phyloP scores from a whole-genome alignment of 208 protist genomes.

The Wallacemonas sp. region DNA sequence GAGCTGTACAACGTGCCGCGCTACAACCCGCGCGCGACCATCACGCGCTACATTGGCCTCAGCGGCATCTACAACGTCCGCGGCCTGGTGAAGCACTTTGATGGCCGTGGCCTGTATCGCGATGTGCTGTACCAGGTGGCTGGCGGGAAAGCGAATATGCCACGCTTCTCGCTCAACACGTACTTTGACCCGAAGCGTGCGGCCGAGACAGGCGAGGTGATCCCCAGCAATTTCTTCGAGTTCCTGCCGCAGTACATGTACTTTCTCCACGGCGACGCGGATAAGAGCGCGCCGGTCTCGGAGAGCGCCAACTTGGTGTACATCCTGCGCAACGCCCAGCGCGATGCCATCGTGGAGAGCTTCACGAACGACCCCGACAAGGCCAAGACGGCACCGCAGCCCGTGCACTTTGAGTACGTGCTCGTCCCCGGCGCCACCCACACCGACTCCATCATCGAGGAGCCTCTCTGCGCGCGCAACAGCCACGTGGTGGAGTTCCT shows the following conservation, averaged over 20 bases:
- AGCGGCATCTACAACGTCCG: conserved; percentile 78
- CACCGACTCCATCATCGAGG: conserved; percentile 85
- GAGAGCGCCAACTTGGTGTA: conserved; percentile 81
- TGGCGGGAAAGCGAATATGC: conserved; percentile 40
- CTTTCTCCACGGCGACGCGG: conserved; percentile 83
- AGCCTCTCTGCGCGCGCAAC: conserved; percentile 49
- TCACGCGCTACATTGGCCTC: conserved; percentile 80
- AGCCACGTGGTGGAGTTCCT: conserved; percentile 80
- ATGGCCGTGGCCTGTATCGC: conserved; percentile 50
- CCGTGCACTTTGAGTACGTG: conserved; percentile 69
- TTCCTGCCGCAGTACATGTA: conserved; percentile 76
- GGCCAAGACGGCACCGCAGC: conserved; percentile 21
- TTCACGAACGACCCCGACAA: conserved; percentile 23
- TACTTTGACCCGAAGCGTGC: conserved; percentile 72
- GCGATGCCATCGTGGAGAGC: conserved; percentile 34
- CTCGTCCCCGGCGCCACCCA: conserved; percentile 71
- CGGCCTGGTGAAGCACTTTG: conserved; percentile 45
- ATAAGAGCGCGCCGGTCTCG: conserved; percentile 71
- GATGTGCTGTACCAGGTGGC: conserved; percentile 50
- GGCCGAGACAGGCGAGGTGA: conserved; percentile 55
- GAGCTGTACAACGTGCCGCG: conserved; percentile 81
- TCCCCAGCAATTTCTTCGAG: conserved; percentile 86
- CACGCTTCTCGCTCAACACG: conserved; percentile 35
- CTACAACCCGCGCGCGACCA: conserved; percentile 83
- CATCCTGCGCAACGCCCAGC: conserved; percentile 64